These are phyloP conservation scores for Cynanchum wilfordii DNA, from an alignment of 257 asterid species.

Conservation along the genomic window DNA sequence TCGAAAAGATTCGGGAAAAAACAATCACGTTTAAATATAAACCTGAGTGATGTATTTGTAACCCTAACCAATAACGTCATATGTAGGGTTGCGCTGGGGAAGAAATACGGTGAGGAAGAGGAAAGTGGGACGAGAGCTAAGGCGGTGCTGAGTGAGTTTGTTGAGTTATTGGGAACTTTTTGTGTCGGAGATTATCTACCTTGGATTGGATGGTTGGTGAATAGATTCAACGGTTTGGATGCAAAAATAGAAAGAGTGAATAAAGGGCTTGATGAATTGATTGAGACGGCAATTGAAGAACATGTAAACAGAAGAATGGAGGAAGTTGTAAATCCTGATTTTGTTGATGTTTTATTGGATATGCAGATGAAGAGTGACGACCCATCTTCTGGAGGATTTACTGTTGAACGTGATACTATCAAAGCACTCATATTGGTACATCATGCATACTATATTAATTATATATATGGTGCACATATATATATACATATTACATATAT, in stretches of 20 bases:
- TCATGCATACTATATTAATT: too few relatives aligned
- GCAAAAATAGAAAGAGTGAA: not conserved
- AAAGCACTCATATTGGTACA: slow-evolving; percentile 44
- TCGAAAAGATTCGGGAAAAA: slow-evolving; percentile 8
- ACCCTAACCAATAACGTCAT: slow-evolving; percentile 25
- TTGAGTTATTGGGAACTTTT: not conserved
- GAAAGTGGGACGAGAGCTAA: slow-evolving; percentile 13
- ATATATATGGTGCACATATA: too few relatives aligned
- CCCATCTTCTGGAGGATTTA: too few relatives aligned
- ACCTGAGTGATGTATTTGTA: slow-evolving; percentile 23
- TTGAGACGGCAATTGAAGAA: slow-evolving; percentile 14
- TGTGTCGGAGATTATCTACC: slow-evolving; percentile 13
- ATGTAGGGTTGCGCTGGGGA: slow-evolving; percentile 34
- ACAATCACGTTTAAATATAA: too few relatives aligned
- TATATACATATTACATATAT: too few relatives aligned
- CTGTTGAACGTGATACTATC: slow-evolving; percentile 29
- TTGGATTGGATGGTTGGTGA: slow-evolving; percentile 12
- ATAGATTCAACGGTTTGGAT: slow-evolving; percentile 10
- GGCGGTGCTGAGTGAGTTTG: not conserved
- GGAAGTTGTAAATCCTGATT: not conserved
- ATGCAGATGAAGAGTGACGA: too few relatives aligned
- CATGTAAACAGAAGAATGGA: not conserved
- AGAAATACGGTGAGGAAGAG: slow-evolving; percentile 23
- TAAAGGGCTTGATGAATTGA: slow-evolving; percentile 1
- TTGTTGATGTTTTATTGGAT: slow-evolving; percentile 9